Percentiles rank a stretch among this genome's conserved stretches.
These are phyloP conservation scores for Neospora caninum DNA, from an alignment of 169 alveolate species.

Conservation along the genomic window DNA sequence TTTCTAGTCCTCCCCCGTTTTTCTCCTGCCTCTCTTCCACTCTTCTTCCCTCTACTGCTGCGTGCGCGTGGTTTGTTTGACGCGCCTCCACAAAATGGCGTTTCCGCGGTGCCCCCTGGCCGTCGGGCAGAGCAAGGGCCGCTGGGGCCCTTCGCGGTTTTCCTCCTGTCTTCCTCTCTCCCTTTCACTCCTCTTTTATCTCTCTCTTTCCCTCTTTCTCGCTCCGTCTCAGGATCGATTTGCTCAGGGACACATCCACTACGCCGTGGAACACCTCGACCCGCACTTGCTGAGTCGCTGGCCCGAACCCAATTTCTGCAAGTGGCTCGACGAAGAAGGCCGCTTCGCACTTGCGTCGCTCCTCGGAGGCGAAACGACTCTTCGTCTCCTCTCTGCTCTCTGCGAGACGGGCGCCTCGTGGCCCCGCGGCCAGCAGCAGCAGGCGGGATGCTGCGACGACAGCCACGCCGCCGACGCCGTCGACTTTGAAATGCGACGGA, in stretches of 20 bases:
- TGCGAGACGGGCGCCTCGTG: background rate
- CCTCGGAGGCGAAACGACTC: background rate
- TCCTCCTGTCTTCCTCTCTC: too few relatives aligned
- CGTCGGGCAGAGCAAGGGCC: too few relatives aligned
- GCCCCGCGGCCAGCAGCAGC: background rate
- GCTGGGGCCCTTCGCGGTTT: too few relatives aligned
- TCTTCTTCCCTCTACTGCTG: background rate
- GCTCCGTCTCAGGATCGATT: background rate
- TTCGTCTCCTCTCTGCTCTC: background rate
- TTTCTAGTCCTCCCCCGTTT: too few relatives aligned
- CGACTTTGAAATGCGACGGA: too few relatives aligned
- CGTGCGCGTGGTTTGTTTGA: too few relatives aligned
- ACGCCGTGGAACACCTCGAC: background rate
- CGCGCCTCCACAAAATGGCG: background rate
- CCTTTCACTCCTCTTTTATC: too few relatives aligned
- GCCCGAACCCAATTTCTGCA: background rate
- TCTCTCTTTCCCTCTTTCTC: background rate
- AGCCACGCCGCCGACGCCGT: background rate
- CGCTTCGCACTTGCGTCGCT: background rate
- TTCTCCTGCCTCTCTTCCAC: background rate
- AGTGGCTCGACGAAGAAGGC: background rate
- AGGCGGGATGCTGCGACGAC: background rate
- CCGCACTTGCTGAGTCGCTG: background rate
- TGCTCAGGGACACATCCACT: background rate
- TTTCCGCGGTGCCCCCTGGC: too few relatives aligned